A percentile compares a stretch with the other conserved stretches of the same genome.
phyloP scores from a whole-genome alignment of 768 basidiomycete species.

The Auricularia sp. region DNA sequence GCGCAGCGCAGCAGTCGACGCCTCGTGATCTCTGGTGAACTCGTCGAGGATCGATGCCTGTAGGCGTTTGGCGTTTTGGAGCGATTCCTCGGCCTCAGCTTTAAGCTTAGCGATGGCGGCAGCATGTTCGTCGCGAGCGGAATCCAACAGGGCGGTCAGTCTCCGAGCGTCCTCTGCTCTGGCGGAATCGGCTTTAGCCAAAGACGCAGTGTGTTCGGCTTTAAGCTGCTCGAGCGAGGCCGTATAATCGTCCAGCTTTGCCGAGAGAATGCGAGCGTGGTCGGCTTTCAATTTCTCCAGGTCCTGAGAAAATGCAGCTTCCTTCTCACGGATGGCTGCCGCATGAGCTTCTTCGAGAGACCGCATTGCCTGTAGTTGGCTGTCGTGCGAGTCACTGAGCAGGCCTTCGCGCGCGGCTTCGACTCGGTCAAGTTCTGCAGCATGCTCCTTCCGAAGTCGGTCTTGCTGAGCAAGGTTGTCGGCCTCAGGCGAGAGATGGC shows the following conservation, averaged over 20 bases:
- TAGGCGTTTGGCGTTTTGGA: not conserved
- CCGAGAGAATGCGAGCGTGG: slow-evolving; percentile 42
- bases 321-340: slow-evolving; percentile 55
- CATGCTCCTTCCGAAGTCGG: slow-evolving; percentile 68
- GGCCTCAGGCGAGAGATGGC: slow-evolving; percentile 22
- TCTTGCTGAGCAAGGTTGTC: slow-evolving; percentile 57
- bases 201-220: slow-evolving; percentile 21
- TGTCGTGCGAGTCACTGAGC: slow-evolving; percentile 63
- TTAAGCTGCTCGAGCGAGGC: slow-evolving; percentile 23
- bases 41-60: not conserved
- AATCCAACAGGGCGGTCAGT: not conserved
- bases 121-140: slow-evolving; percentile 8
- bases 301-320: slow-evolving; percentile 54
- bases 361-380: slow-evolving; percentile 49
- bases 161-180: not conserved
- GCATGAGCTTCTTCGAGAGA: slow-evolving; percentile 66
- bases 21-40: slow-evolving; percentile 1
- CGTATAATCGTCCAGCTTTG: slow-evolving; percentile 53
- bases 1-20: slow-evolving; percentile 3
- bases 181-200: slow-evolving; percentile 2
- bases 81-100: slow-evolving; percentile 5
- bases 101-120: slow-evolving; percentile 10
- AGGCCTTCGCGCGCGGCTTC: slow-evolving; percentile 70
- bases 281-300: slow-evolving; percentile 56
- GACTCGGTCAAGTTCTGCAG: slow-evolving; percentile 56